Evolutionary conservation across 345 rosid genomes (phyloP).

Genomic region (Hevea brasiliensis): DNA sequence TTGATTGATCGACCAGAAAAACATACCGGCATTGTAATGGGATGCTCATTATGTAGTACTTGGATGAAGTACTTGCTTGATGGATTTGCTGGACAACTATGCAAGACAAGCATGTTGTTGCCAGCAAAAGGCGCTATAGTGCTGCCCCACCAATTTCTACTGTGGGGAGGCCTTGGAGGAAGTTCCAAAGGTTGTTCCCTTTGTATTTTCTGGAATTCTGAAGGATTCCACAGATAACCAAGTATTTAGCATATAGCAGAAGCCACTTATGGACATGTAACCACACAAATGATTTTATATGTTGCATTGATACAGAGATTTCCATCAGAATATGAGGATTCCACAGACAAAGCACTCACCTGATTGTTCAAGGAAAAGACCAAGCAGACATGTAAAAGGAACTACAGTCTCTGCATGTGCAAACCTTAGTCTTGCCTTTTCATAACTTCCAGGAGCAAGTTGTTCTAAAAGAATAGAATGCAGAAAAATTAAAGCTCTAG

Average conservation of each 20-base stretch:
- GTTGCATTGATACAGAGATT: not conserved
- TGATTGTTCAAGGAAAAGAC: constrained; percentile 84
- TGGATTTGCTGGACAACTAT: constrained; percentile 64
- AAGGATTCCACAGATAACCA: constrained; percentile 18
- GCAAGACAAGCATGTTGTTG: constrained; percentile 82
- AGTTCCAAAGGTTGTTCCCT: constrained; percentile 69
- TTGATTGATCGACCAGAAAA: not conserved
- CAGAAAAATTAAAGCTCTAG: not conserved
- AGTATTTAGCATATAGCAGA: not conserved
- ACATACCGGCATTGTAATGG: constrained; percentile 70
- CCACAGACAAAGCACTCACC: constrained; percentile 46
- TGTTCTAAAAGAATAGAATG: constrained; percentile 49
- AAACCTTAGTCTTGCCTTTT: constrained; percentile 87
- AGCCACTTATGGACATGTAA: not conserved
- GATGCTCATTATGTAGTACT: constrained; percentile 85
- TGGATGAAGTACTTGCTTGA: constrained; percentile 76
- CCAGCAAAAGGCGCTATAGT: constrained; percentile 81
- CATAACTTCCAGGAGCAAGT: constrained; percentile 75
- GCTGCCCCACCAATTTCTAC: constrained; percentile 74
- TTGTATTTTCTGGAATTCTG: constrained; percentile 72
- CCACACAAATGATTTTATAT: too few relatives aligned
- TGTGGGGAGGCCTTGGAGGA: constrained; percentile 85
- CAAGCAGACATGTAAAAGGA: constrained; percentile 93
- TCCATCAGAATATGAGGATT: not conserved
- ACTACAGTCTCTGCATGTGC: constrained; percentile 98